phyloP scores from a whole-genome alignment of 1,284 basidiomycete species.

The Inonotus hispidus region DNA sequence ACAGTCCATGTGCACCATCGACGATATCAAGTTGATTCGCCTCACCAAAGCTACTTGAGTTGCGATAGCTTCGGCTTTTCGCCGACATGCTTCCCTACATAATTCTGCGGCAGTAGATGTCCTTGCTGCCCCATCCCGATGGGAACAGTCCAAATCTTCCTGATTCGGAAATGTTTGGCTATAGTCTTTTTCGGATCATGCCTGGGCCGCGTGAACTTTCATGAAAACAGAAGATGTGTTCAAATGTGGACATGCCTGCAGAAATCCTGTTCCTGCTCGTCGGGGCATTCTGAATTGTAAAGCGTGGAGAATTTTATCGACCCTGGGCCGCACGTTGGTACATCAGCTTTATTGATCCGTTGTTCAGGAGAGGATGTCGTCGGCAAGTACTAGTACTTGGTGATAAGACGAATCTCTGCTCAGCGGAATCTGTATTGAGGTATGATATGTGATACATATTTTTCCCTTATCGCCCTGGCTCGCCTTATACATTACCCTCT shows the following conservation, averaged over 20 bases:
- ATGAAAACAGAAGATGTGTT: too few relatives aligned
- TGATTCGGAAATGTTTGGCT: too few relatives aligned
- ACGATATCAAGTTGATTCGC: too few relatives aligned
- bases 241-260: background rate
- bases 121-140: too few relatives aligned
- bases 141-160: too few relatives aligned
- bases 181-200: too few relatives aligned
- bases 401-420: background rate
- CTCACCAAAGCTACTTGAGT: too few relatives aligned
- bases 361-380: background rate
- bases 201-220: too few relatives aligned
- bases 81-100: too few relatives aligned
- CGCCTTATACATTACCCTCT: background rate
- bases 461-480: background rate
- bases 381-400: background rate
- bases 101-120: too few relatives aligned
- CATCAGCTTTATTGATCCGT: constrained; percentile 2
- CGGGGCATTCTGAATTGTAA: background rate
- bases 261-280: background rate
- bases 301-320: background rate
- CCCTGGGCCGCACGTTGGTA: background rate
- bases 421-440: background rate
- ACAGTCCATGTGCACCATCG: background rate
- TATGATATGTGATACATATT: background rate
- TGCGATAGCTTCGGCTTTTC: too few relatives aligned